Percentiles rank a stretch among this genome's conserved stretches.
phyloP scores from a whole-genome alignment of 2,329 filamentous ascomycete genomes.

The Cladosporium colombiae region DNA sequence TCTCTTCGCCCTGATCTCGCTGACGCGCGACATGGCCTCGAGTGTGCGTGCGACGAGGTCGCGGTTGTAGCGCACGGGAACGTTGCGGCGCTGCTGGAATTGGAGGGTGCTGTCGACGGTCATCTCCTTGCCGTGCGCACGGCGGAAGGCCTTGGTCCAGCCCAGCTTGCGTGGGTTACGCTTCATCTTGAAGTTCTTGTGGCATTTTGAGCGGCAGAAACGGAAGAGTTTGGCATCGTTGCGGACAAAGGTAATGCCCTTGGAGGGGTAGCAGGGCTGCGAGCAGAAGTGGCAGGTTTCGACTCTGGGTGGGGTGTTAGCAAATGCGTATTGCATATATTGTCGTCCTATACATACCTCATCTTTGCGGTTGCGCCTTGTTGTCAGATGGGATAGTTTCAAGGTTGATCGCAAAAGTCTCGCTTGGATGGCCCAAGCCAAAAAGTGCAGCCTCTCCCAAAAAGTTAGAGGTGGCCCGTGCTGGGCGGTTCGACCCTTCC shows the following conservation, averaged over 20 bases:
- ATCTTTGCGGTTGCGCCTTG: constrained; percentile 21
- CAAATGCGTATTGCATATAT: background rate
- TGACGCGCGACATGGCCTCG: constrained; percentile 86
- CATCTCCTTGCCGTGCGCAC: constrained; percentile 78
- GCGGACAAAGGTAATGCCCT: constrained; percentile 66
- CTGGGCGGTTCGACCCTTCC: background rate
- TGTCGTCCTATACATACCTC: constrained; percentile 19
- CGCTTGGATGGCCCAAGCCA: background rate
- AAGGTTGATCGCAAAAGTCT: constrained; percentile 15
- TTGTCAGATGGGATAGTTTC: background rate
- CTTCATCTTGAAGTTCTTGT: constrained; percentile 92
- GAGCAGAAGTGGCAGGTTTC: constrained; percentile 74
- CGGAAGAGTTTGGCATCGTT: constrained; percentile 67
- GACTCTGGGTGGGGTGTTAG: constrained; percentile 43
- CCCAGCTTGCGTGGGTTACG: constrained; percentile 93
- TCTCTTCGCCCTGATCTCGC: constrained; percentile 78
- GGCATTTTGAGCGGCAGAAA: constrained; percentile 69
- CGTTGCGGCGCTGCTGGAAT: constrained; percentile 89
- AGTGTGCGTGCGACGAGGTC: constrained; percentile 85
- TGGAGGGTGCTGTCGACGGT: constrained; percentile 91
- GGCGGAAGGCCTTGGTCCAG: constrained; percentile 94
- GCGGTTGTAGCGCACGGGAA: constrained; percentile 93
- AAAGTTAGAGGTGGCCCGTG: constrained; percentile 11
- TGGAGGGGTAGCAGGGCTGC: constrained; percentile 65
- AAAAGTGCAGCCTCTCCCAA: background rate